These are phyloP conservation scores for Oemleria cerasiformis DNA, from an alignment of 306 rosid genomes.

Conservation along the genomic window DNA sequence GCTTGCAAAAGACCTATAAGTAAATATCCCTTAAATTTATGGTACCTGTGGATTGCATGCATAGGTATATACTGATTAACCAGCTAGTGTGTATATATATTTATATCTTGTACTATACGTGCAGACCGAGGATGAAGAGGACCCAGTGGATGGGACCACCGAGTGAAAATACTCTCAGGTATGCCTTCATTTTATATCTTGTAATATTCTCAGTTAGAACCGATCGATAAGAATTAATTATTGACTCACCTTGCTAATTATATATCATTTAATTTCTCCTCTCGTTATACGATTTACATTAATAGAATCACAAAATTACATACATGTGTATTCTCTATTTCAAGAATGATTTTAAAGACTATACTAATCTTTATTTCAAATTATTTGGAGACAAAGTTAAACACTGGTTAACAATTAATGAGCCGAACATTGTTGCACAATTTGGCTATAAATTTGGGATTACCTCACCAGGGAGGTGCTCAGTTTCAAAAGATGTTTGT, in stretches of 20 bases:
- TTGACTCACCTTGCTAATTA: neutral
- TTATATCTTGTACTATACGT: neutral
- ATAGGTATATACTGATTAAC: too few relatives aligned
- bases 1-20: too few relatives aligned
- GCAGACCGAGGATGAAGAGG: constrained; percentile 15
- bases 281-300: neutral
- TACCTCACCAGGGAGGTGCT: constrained; percentile 54
- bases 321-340: neutral
- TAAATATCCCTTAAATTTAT: too few relatives aligned
- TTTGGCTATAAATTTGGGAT: too few relatives aligned
- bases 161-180: constrained; percentile 19
- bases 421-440: too few relatives aligned
- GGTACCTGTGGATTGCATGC: too few relatives aligned
- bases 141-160: constrained; percentile 16
- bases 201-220: neutral
- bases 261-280: too few relatives aligned
- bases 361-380: constrained; percentile 42
- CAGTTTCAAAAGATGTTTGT: constrained; percentile 33
- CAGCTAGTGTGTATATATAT: too few relatives aligned
- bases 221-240: too few relatives aligned
- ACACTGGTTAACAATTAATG: too few relatives aligned
- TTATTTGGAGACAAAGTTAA: constrained; percentile 52
- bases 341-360: constrained; percentile 9
- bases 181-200: neutral
- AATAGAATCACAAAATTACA: too few relatives aligned